Evolutionary conservation across 2,329 filamentous ascomycete genomes (phyloP), one percentile per base, ranked within the genome.

Genomic region (Claviceps pazoutovae): DNA sequence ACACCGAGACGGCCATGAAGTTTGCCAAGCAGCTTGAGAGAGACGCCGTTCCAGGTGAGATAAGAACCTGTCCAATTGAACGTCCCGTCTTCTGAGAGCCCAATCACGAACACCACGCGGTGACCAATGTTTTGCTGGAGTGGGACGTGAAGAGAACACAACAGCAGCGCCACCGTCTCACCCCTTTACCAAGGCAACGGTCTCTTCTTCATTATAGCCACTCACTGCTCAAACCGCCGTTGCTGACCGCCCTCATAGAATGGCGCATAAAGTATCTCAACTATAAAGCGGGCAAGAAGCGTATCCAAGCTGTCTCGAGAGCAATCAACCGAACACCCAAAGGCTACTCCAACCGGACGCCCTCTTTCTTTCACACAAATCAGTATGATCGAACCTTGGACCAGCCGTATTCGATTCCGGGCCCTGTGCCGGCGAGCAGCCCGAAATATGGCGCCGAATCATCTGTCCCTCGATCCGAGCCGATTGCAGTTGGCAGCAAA

Each of bases 281-380:
- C 69, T 97, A 97, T 75, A 95, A 95, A 76, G 82, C 82, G 52
- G 91, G 89, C 55, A 97, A 97, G 71, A 96, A 96, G 71, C 84
- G 89, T 64, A 76, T 97, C 67, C 97, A 96, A 68, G 82, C 82
- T 52, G 83, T 96, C 50, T 70, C 76, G 23, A 79, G 84, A 55
- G 88, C 88, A 54, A 76, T 93, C 55, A 75, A 78, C 71, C 69
- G 80, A 53, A 77, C 79, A 0, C 78, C 81, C 9, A 59, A 59
- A 38, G 64, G 68, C 21, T 54, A 64, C 19, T 62, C 62, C 17
- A 64, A 64, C 14, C 61, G 63, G 37, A 64, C 64, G 2, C 61
- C 64, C 5, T 61, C 64, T 37, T 64, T 64, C 49, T 61, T 58
- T 51, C 61, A 58, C 48, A 58, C 60, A 58, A 53, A 55, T 55